These are phyloP conservation scores for Scopulariopsis brevicaulis DNA, from an alignment of 2,329 filamentous ascomycete genomes.

Conservation along the genomic window DNA sequence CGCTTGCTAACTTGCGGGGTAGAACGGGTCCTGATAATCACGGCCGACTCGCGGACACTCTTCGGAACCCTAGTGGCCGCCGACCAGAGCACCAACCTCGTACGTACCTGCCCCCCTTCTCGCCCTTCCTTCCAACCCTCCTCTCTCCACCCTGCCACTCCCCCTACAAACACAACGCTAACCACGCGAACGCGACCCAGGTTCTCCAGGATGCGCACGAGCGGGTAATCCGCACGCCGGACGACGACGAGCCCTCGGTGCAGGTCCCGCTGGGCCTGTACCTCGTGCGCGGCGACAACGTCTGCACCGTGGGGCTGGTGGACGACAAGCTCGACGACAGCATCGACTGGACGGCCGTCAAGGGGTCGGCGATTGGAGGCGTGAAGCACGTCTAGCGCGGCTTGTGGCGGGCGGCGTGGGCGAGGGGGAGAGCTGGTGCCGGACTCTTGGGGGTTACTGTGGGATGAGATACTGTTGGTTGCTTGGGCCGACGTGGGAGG, in stretches of 20 bases:
- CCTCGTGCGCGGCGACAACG: conserved; percentile 87
- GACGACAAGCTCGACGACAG: conserved; percentile 81
- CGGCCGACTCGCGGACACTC: conserved; percentile 80
- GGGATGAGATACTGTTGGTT: neutral
- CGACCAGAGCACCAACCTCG: conserved; percentile 86
- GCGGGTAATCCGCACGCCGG: conserved; percentile 76
- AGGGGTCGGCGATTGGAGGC: conserved; percentile 69
- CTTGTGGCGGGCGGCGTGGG: neutral
- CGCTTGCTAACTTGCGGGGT: conserved; percentile 1
- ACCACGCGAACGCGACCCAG: conserved; percentile 20
- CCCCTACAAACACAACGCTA: neutral
- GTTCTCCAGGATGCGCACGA: conserved; percentile 77
- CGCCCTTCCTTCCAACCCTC: no score
- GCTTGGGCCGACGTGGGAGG: neutral
- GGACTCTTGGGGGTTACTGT: neutral
- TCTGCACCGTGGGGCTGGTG: conserved; percentile 79
- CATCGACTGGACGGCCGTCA: conserved; percentile 89
- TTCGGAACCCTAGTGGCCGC: conserved; percentile 74
- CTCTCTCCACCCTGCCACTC: neutral
- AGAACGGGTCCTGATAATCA: conserved; percentile 91
- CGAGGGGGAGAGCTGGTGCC: neutral
- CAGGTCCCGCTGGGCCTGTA: conserved; percentile 81
- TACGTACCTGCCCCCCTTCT: conserved; percentile 19
- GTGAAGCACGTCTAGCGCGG: conserved; percentile 58
- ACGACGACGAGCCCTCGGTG: conserved; percentile 71